Conservation (phyloP, 345 rosid genomes). For the Aquilaria yunnanensis region DNA sequence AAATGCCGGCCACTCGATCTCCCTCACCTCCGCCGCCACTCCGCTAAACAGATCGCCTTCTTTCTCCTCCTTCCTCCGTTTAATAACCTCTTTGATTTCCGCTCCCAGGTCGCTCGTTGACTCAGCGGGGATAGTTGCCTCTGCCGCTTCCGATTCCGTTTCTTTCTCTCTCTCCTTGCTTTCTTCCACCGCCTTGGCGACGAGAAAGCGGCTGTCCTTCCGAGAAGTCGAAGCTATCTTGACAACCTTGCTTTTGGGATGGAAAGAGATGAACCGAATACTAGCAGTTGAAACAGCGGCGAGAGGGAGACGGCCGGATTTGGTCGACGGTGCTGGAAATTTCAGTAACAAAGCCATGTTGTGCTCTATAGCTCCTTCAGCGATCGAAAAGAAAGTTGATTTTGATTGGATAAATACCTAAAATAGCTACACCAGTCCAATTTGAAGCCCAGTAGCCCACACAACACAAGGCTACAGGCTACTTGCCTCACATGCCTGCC, state of each 20-base stretch:
- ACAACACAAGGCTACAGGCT: too few species aligned
- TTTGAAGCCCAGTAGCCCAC: too few species aligned
- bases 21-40: constrained; percentile 73
- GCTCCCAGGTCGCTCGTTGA: constrained; percentile 45
- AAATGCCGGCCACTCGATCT: constrained; percentile 95
- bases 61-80: constrained; percentile 51
- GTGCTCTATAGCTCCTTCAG: background rate
- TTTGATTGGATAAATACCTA: too few species aligned
- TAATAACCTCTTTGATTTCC: constrained; percentile 71
- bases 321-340: constrained; percentile 18
- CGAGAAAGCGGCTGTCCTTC: constrained; percentile 10
- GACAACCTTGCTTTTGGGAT: constrained; percentile 1
- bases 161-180: constrained; percentile 41
- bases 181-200: constrained; percentile 45
- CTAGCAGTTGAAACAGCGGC: background rate
- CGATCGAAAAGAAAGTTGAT: background rate
- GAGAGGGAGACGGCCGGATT: constrained; percentile 5
- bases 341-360: constrained; percentile 33
- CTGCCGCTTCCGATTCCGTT: constrained; percentile 19
- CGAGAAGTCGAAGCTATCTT: background rate
- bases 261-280: background rate
- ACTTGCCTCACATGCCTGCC: too few species aligned
- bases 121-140: constrained; percentile 6
- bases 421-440: too few species aligned
- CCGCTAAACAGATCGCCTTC: constrained; percentile 51